Percentiles rank a stretch among this genome's conserved stretches.
Conservation (phyloP, 495 filamentous ascomycete genomes). For the Lasiosphaeria ovina region DNA sequence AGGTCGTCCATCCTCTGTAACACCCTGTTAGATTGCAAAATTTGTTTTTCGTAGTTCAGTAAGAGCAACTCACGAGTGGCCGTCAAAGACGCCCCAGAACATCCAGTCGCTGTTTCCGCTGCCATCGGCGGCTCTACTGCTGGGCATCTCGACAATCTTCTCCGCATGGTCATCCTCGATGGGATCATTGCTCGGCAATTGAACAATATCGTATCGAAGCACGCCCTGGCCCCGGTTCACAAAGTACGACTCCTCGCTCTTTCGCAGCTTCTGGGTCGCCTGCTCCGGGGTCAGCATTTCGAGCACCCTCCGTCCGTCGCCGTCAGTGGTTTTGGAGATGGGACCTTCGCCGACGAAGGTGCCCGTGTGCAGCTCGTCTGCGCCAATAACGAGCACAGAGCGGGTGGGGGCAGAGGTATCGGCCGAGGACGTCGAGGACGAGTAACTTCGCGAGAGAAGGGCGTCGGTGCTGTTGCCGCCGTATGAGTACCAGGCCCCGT, state of each 20-base stretch:
- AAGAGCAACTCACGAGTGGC: slow-evolving; percentile 69
- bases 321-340: slow-evolving; percentile 79
- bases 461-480: slow-evolving; percentile 31
- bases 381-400: slow-evolving; percentile 70
- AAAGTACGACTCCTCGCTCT: slow-evolving; percentile 85
- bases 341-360: slow-evolving; percentile 78
- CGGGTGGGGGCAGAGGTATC: slow-evolving; percentile 33
- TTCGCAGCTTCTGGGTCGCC: slow-evolving; percentile 82
- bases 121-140: slow-evolving; percentile 38
- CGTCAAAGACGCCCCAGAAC: slow-evolving; percentile 99
- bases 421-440: slow-evolving; percentile 13
- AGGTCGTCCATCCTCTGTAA: slow-evolving; percentile 92
- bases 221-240: slow-evolving; percentile 90
- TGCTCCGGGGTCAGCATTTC: slow-evolving; percentile 97
- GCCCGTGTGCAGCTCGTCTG: slow-evolving; percentile 80
- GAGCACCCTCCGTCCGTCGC: slow-evolving; percentile 74
- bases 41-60: too few relatives aligned
- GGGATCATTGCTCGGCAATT: slow-evolving; percentile 92
- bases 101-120: slow-evolving; percentile 82
- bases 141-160: slow-evolving; percentile 88
- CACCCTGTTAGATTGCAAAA: slow-evolving; percentile 21
- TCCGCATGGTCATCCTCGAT: slow-evolving; percentile 98
- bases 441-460: slow-evolving; percentile 29
- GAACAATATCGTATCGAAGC: slow-evolving; percentile 91
- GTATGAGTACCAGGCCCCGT: slow-evolving; percentile 52